Conservation (phyloP, 345 rosid genomes). For the Ailanthus altissimus region DNA sequence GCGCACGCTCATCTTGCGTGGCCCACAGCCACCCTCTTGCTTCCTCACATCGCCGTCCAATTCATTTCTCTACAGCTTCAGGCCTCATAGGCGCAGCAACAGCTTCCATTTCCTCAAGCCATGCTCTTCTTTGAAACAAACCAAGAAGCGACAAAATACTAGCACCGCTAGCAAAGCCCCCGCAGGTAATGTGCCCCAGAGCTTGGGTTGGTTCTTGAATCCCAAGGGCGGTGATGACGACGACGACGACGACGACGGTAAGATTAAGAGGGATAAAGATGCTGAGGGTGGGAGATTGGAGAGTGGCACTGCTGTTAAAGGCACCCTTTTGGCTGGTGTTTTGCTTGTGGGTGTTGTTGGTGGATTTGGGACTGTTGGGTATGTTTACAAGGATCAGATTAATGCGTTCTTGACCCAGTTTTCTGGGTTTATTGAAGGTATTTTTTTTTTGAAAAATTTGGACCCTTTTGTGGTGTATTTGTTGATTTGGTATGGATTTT, state of each 20-base stretch:
- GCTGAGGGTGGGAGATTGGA: constrained; percentile 38
- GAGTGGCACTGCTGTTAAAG: constrained; percentile 68
- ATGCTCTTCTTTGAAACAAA: constrained; percentile 71
- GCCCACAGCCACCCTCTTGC: constrained; percentile 24
- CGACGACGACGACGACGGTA: constrained; percentile 31
- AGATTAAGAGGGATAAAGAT: constrained; percentile 27
- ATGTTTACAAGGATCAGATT: constrained; percentile 76
- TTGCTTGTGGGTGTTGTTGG: constrained; percentile 84
- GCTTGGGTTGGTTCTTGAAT: constrained; percentile 67
- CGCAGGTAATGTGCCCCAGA: constrained; percentile 56
- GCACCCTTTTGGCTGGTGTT: constrained; percentile 81
- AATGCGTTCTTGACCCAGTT: constrained; percentile 76
- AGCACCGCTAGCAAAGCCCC: too few species aligned
- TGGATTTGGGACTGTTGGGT: constrained; percentile 76
- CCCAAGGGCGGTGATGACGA: constrained; percentile 46
- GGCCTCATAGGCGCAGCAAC: constrained; percentile 48
- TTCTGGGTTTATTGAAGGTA: constrained; percentile 87
- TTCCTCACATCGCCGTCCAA: constrained; percentile 29
- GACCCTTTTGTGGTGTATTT: neutral
- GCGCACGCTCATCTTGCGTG: constrained; percentile 36
- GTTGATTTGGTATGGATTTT: neutral
- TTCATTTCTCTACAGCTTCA: constrained; percentile 47
- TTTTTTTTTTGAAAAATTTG: neutral
- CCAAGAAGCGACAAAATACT: constrained; percentile 64
- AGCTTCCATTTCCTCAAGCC: constrained; percentile 64